Evolutionary conservation across 441 rosid species (phyloP).

Genomic region (Bocquillonia castaneifolia): DNA sequence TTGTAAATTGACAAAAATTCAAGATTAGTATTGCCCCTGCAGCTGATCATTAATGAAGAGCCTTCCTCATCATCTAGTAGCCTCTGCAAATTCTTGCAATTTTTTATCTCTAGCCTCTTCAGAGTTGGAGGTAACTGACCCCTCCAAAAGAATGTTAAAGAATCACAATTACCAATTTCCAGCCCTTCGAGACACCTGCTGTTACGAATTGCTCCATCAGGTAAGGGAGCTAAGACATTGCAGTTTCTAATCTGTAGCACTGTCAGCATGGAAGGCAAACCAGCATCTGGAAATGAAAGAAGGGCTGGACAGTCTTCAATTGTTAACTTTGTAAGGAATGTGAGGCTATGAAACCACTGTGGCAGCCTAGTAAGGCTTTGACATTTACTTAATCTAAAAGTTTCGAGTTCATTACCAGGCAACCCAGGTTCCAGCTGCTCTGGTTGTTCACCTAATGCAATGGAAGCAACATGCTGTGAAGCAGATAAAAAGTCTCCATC

Average conservation of each 20-base stretch:
- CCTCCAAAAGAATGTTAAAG: conserved; percentile 13
- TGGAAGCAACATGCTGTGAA: too few species aligned
- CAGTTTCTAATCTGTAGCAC: conserved; percentile 3
- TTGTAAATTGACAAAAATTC: neutral
- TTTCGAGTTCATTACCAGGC: neutral
- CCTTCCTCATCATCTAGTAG: conserved; percentile 9
- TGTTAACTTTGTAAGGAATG: neutral
- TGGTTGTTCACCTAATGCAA: neutral
- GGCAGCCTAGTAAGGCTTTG: neutral
- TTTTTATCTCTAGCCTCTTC: neutral
- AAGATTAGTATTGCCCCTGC: neutral
- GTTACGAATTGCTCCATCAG: neutral
- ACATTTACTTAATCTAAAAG: neutral
- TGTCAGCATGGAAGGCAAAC: conserved; percentile 6
- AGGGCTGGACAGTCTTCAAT: neutral
- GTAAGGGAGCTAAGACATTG: conserved; percentile 2
- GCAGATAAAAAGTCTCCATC: neutral
- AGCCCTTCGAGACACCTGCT: conserved; percentile 3
- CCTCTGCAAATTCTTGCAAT: conserved; percentile 15
- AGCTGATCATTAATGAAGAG: neutral
- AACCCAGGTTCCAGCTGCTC: neutral
- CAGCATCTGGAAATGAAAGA: neutral
- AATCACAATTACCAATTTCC: conserved; percentile 8
- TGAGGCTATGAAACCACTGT: neutral
- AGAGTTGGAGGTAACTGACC: conserved; percentile 7